Evolutionary conservation across 495 filamentous ascomycete genomes (phyloP).

Genomic region (Tuber calosporum): DNA sequence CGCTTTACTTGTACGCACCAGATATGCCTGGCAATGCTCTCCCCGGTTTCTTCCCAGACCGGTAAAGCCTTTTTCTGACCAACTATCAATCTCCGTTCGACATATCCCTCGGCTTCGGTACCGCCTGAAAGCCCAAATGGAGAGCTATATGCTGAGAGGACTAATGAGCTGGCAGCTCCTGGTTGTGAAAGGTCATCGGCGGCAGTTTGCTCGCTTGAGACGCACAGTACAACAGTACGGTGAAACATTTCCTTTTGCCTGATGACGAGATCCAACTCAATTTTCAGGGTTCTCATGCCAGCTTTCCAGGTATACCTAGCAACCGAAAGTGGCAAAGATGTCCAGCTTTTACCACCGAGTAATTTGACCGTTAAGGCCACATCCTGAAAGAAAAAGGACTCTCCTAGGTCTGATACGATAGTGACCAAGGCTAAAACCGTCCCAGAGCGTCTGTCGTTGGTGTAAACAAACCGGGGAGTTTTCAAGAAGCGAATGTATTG

Average conservation of each 20-base stretch:
- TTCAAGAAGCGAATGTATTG: conserved; percentile 75
- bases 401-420: conserved; percentile 85
- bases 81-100: conserved; percentile 51
- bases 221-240: conserved; percentile 7
- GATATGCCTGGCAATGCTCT: conserved; percentile 89
- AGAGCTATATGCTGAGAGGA: conserved; percentile 55
- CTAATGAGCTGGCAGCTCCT: conserved; percentile 11
- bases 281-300: conserved; percentile 50
- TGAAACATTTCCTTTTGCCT: background rate
- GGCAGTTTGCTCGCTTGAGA: conserved; percentile 10
- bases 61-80: conserved; percentile 36
- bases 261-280: conserved; percentile 32
- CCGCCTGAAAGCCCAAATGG: conserved; percentile 45
- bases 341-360: conserved; percentile 37
- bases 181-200: conserved; percentile 25
- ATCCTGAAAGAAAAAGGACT: conserved; percentile 67
- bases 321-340: conserved; percentile 46
- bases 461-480: conserved; percentile 48
- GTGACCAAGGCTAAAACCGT: conserved; percentile 57
- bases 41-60: conserved; percentile 85
- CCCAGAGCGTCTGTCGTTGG: conserved; percentile 41
- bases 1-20: conserved; percentile 61
- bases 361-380: conserved; percentile 52
- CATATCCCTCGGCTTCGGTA: conserved; percentile 46
- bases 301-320: conserved; percentile 50